Base-by-base conservation (phyloP, 2,329 filamentous ascomycete species). In the Alternaria arbusti region DNA sequence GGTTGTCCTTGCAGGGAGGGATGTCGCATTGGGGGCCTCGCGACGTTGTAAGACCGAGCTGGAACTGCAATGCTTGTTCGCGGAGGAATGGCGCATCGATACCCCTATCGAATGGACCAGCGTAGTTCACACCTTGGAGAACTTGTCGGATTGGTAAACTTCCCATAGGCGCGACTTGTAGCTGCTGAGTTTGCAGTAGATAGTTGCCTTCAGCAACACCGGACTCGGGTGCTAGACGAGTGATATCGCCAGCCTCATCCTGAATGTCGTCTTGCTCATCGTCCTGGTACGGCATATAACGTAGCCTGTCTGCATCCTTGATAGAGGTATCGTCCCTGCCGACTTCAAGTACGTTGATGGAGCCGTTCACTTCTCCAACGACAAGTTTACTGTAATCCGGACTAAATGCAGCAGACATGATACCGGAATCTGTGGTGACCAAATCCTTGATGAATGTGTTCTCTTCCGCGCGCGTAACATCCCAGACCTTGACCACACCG, bases 401-500 rank as follows among this genome's bases (percentile, higher is more conserved):
- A 43, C 84, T 88, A 60, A 89, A 88, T 0, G 84, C 80, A 2
- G 86, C 88, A 12, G 84, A 85, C 83, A 88, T 87, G 49, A 90
- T 82, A 2, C 85, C 87, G 4, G 86, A 84, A 5, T 82, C 71
- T 10, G 87, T 77, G 1, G 75, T 79, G 1, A 82, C 80, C 1
- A 86, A 74, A 62, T 89, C 83, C n/a, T 82, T 79, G 22, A 88
- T 75, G 32, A 85, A 82, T 0, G 82, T 82, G 73, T 89, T 83
- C 47, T 86, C 81, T 0, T 82, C 74, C 1, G 86, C 81, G 10
- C 82, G 81, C 47, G 84, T 83, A 3, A 88, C 84, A 71, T 90
- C 84, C 88, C 88, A 90, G 4, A 81, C 79, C 63, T 88, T 89
- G 43, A 90, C 78, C 0, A 86, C 78, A 4, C 88, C 88, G 71